phyloP scores from a whole-genome alignment of 192 early-diverging fungal species.

The Phlyctochytrium planicorne region DNA sequence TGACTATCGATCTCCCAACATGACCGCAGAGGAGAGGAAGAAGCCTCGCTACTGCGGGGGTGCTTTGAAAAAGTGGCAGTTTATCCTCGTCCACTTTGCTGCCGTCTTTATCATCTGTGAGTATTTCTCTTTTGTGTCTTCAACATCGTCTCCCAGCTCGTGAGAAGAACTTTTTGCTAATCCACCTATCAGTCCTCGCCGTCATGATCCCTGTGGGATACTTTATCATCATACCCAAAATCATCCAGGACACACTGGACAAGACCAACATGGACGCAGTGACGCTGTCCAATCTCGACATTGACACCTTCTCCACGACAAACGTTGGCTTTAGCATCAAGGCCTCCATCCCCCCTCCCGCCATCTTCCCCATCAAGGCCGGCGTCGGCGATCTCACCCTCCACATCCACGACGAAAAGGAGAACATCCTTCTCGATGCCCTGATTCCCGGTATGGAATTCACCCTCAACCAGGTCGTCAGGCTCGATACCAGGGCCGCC shows the following conservation, averaged over 20 bases:
- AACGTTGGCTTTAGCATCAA: slow-evolving; percentile 21
- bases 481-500: slow-evolving; percentile 15
- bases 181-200: slow-evolving; percentile 14
- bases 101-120: slow-evolving; percentile 7
- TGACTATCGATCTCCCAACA: slow-evolving; percentile 28
- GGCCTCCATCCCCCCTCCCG: slow-evolving; percentile 15
- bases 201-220: slow-evolving; percentile 26
- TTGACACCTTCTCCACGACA: slow-evolving; percentile 15
- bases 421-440: slow-evolving; percentile 16
- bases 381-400: slow-evolving; percentile 28
- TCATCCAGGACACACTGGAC: slow-evolving; percentile 32
- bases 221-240: slow-evolving; percentile 37
- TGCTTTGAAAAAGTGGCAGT: slow-evolving; percentile 29
- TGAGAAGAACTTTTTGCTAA: not conserved
- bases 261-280: slow-evolving; percentile 14
- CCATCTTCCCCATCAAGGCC: slow-evolving; percentile 26
- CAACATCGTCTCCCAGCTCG: not conserved
- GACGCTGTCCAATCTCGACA: slow-evolving; percentile 21
- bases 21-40: slow-evolving; percentile 27
- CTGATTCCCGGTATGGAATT: slow-evolving; percentile 25
- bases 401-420: slow-evolving; percentile 19
- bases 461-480: slow-evolving; percentile 21
- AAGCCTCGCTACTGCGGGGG: slow-evolving; percentile 30
- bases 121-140: not conserved
- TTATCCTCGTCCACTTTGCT: slow-evolving; percentile 27